Conservation (phyloP, 1,284 basidiomycete genomes). For the Fomitopsis palustris region DNA sequence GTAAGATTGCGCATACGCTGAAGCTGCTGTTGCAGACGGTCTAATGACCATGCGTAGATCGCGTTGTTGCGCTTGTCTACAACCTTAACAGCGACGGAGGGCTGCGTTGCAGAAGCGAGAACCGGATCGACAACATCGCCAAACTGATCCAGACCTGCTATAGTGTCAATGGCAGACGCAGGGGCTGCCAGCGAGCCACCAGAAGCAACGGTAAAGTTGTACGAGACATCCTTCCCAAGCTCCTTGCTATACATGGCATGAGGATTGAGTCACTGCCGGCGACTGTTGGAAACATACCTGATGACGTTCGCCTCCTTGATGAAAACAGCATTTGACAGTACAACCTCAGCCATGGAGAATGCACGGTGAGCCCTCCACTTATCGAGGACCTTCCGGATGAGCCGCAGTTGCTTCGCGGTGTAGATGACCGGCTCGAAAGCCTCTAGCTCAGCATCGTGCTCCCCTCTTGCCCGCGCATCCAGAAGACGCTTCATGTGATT, state of each 20-base stretch:
- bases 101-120: slow-evolving; percentile 68
- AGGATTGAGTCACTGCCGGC: neutral
- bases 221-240: slow-evolving; percentile 81
- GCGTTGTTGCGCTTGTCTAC: slow-evolving; percentile 84
- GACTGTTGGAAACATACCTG: slow-evolving; percentile 45
- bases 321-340: slow-evolving; percentile 82
- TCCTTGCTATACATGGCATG: slow-evolving; percentile 59
- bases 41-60: slow-evolving; percentile 89
- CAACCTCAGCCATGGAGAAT: slow-evolving; percentile 90
- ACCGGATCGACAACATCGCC: slow-evolving; percentile 87
- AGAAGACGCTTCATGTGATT: slow-evolving; percentile 81
- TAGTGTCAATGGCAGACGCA: slow-evolving; percentile 79
- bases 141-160: slow-evolving; percentile 87
- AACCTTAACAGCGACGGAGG: slow-evolving; percentile 88
- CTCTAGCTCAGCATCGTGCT: slow-evolving; percentile 56
- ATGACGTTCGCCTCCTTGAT: slow-evolving; percentile 96
- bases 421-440: slow-evolving; percentile 79
- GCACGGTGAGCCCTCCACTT: slow-evolving; percentile 83
- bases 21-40: slow-evolving; percentile 84
- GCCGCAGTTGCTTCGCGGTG: slow-evolving; percentile 72
- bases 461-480: slow-evolving; percentile 75
- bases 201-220: slow-evolving; percentile 89
- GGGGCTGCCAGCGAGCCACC: slow-evolving; percentile 80
- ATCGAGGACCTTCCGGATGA: slow-evolving; percentile 78
- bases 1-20: slow-evolving; percentile 93